phyloP scores from a whole-genome alignment of 106 monocot species.

The Acanthochlamys bracteata region DNA sequence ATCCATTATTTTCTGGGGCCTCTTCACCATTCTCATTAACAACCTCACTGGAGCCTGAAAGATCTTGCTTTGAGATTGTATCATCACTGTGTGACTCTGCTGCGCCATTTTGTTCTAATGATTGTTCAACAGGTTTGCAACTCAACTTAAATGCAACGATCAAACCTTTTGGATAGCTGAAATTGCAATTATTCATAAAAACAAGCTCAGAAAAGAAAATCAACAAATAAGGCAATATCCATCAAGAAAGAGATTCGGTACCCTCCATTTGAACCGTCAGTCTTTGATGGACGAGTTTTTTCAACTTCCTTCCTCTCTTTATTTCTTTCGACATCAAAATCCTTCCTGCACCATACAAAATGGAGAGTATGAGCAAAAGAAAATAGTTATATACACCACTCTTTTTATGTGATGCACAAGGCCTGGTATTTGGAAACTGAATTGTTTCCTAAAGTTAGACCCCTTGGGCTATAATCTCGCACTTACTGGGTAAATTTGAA shows the following conservation, averaged over 20 bases:
- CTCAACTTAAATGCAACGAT: constrained; percentile 74
- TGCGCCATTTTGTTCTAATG: constrained; percentile 12
- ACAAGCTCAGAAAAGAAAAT: not conserved
- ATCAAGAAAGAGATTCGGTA: not conserved
- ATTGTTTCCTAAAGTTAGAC: too few relatives aligned
- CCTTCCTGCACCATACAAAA: constrained; percentile 24
- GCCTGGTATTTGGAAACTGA: too few relatives aligned
- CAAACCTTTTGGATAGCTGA: constrained; percentile 78
- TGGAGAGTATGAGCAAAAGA: too few relatives aligned
- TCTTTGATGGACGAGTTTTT: constrained; percentile 18
- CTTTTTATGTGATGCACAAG: too few relatives aligned
- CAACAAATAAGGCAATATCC: not conserved
- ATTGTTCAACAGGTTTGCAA: constrained; percentile 10
- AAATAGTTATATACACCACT: too few relatives aligned
- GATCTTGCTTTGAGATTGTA: constrained; percentile 4
- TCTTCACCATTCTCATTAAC: constrained; percentile 8
- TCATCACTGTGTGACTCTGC: constrained; percentile 4
- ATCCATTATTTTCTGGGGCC: constrained; percentile 2
- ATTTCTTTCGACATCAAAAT: constrained; percentile 48
- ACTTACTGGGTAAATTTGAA: too few relatives aligned
- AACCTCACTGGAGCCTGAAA: constrained; percentile 18
- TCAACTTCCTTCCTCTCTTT: constrained; percentile 22
- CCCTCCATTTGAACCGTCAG: constrained; percentile 20
- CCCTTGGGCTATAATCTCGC: too few relatives aligned
- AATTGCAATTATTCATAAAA: not conserved